Base-by-base conservation (phyloP, 768 basidiomycete genomes). In the Tulasnella sp. region DNA sequence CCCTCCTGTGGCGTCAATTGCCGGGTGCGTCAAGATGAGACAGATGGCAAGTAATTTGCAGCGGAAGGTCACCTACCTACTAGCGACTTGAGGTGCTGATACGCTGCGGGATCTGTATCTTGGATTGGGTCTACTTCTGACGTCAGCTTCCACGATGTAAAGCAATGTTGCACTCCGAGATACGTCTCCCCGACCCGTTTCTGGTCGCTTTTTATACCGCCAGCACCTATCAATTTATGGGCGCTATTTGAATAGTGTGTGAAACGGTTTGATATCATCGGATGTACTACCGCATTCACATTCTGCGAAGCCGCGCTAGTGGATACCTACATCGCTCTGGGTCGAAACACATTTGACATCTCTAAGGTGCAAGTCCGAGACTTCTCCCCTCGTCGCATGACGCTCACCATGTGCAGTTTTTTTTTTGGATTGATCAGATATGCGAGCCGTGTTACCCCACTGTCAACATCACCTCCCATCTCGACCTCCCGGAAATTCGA, bases 101-200 rank as follows among this genome's bases (percentile, higher is more conserved):
- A n/a, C n/a, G n/a, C n/a, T n/a, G n/a, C n/a, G n/a, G n/a, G n/a
- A n/a, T n/a, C n/a, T n/a, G n/a, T n/a, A n/a, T n/a, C n/a, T n/a
- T n/a, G n/a, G n/a, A n/a, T n/a, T n/a, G n/a, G n/a, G n/a, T n/a
- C n/a, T n/a, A n/a, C n/a, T n/a, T n/a, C n/a, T n/a, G n/a, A n/a
- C n/a, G n/a, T n/a, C n/a, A 85, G 83, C 73, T 88, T 21, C 82
- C 85, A 21, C 79, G 81, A 49, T 92, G 88, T 68, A 71, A 81
- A 63, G 75, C 74, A 61, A 74, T 75, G 38, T 74, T 85, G 68
- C 70, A 75, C 19, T 68, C 74, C 44, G 73, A 73, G 45, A n/a
- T n/a, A n/a, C n/a, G 45, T 48, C 7, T n/a, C n/a, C n/a, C n/a
- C n/a, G n/a, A n/a, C n/a, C n/a, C n/a, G n/a, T n/a, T n/a, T n/a